Evolutionary conservation across 331 rosid genomes (phyloP), one percentile per base, ranked within the genome.

Genomic region (Rhamnella rubrinervis): DNA sequence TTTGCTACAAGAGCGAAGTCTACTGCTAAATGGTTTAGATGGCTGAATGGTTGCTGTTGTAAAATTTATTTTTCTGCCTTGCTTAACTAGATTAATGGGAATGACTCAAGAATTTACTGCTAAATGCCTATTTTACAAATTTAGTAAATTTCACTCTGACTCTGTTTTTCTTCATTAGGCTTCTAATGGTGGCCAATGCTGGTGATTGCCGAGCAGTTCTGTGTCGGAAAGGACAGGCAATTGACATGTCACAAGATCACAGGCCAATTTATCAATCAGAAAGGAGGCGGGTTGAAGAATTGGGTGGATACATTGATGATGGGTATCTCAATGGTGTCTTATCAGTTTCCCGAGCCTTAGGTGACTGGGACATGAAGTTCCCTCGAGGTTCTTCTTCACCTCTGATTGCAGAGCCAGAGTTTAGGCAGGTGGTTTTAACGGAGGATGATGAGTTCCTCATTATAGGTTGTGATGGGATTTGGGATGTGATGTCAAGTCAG

Each of bases 181-280:
- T 81, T 75, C 82, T 95, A 71, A 81, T 91, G 91, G 98, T 95
- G 75, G 98, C 98, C 13, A 95, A 95, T 82, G 87, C 89, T 39
- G 98, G 98, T 51, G 98, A 95, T 69, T 95, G 98, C 77, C 89
- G 98, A 72, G 98, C 97, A 19, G 95, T 95, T 77, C 96, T 95
- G 19, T 80, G 93, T 61, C 88, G 85, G 35, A 87, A 87, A 67
- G 98, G 98, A 64, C 85, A 89, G 88, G 97, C 98, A 51, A 79
- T 95, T 26, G 89, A 95, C 63, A 91, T 95, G 98, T 95, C 98
- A n/a, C 87, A 84, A 80, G 98, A 95, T 77, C 98, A 95, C 80
- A 76, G 91, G 55, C 98, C 97, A 5, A 78, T 77, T 57, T 80
- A 87, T 69, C 83, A 90, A 26, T 76, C 85, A 11, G 98, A 95